phyloP scores from a whole-genome alignment of 345 rosid genomes.

The Arabidopsis thaliana region TAIR10.1 NC_003070.9:19481501-19482000 shows the following conservation, averaged over 20 bases:
- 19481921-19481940: not conserved
- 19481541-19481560: conserved; percentile 7
- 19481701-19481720: not conserved
- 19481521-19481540: not conserved
- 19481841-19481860: conserved; percentile 57
- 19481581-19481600: conserved; percentile 60
- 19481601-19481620: conserved; percentile 63
- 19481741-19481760: conserved; percentile 73
- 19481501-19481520: not conserved
- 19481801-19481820: conserved; percentile 86
- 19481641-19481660: conserved; percentile 58
- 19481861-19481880: conserved; percentile 58
- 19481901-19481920: not conserved
- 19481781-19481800: conserved; percentile 70
- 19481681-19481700: not conserved
- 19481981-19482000: conserved; percentile 59
- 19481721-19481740: not conserved
- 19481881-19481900: conserved; percentile 65
- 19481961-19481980: conserved; percentile 32
- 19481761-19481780: conserved; percentile 80
- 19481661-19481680: conserved; percentile 57
- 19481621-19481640: conserved; percentile 55
- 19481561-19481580: conserved; percentile 77
- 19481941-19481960: conserved; percentile 15
- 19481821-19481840: conserved; percentile 76